Evolutionary conservation across 495 filamentous ascomycete species (phyloP).

Genomic region (Aspergillus egyptiacus): DNA sequence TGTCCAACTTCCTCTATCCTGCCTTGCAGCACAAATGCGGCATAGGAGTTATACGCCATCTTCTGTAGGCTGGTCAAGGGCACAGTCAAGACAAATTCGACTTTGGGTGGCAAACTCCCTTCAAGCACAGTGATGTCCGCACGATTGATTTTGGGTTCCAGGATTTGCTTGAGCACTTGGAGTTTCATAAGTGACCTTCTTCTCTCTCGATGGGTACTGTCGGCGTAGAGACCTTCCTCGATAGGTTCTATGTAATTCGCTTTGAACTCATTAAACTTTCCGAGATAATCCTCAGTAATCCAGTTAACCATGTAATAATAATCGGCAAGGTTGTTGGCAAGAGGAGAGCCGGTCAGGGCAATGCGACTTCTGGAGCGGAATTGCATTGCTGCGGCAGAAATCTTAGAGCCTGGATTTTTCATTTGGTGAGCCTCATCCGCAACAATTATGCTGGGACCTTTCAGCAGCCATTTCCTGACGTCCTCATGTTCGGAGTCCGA

Average conservation of each 20-base stretch:
- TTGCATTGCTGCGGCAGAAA: conserved; percentile 45
- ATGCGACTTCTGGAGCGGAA: conserved; percentile 70
- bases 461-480: conserved; percentile 44
- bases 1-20: conserved; percentile 16
- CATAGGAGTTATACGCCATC: conserved; percentile 56
- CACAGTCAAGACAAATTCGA: conserved; percentile 74
- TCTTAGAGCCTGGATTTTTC: conserved; percentile 54
- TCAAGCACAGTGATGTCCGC: conserved; percentile 61
- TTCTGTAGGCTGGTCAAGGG: conserved; percentile 62
- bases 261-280: conserved; percentile 57
- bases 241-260: conserved; percentile 68
- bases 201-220: conserved; percentile 50
- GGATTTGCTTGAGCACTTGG: conserved; percentile 60
- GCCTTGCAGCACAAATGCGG: conserved; percentile 30
- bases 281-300: conserved; percentile 76
- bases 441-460: conserved; percentile 67
- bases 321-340: conserved; percentile 76
- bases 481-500: conserved; percentile 29
- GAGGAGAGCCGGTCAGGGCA: conserved; percentile 80
- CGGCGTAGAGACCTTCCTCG: conserved; percentile 56
- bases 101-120: conserved; percentile 61
- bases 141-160: conserved; percentile 75
- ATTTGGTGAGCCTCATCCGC: conserved; percentile 82
- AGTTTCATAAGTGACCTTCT: conserved; percentile 59
- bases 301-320: conserved; percentile 86